phyloP scores from a whole-genome alignment of 2,329 filamentous ascomycete genomes.

The Tolypocladium ovalisporum region DNA sequence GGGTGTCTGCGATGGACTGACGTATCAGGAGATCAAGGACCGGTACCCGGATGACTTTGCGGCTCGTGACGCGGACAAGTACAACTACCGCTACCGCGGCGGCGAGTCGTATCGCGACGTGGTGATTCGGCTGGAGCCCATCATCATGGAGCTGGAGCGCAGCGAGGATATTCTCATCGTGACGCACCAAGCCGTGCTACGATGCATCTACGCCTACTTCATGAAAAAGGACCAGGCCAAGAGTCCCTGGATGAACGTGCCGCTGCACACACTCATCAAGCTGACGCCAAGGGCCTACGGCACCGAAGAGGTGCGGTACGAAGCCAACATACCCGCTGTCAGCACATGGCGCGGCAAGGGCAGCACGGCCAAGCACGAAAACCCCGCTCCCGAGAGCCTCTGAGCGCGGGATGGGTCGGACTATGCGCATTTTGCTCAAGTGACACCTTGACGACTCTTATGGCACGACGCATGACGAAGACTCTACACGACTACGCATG shows the following conservation, averaged over 20 bases:
- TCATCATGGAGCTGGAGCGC: slow-evolving; percentile 98
- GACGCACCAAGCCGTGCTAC: slow-evolving; percentile 90
- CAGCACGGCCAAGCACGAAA: slow-evolving; percentile 79
- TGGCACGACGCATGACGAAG: background rate
- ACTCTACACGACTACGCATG: background rate
- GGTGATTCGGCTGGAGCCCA: slow-evolving; percentile 92
- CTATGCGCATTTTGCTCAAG: background rate
- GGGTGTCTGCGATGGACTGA: slow-evolving; percentile 91
- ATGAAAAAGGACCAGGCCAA: slow-evolving; percentile 92
- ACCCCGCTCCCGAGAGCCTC: slow-evolving; percentile 32
- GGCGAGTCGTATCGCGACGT: slow-evolving; percentile 95
- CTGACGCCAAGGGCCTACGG: slow-evolving; percentile 89
- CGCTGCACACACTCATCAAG: slow-evolving; percentile 92
- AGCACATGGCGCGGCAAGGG: slow-evolving; percentile 95
- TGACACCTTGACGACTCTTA: too few relatives aligned
- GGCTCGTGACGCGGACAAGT: slow-evolving; percentile 95
- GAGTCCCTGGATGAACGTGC: slow-evolving; percentile 98
- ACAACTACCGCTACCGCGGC: slow-evolving; percentile 97
- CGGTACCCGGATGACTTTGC: slow-evolving; percentile 89
- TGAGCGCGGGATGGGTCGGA: slow-evolving; percentile 7
- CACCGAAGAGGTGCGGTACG: slow-evolving; percentile 78
- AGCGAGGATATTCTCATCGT: slow-evolving; percentile 97
- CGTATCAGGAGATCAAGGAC: slow-evolving; percentile 89
- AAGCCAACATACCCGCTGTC: slow-evolving; percentile 88
- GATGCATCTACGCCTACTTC: slow-evolving; percentile 98